A percentile compares a stretch with the other conserved stretches of the same genome.
Evolutionary conservation across 139 green algal genomes (phyloP).

Genomic region (Chlamydomonas sphaeroides): DNA sequence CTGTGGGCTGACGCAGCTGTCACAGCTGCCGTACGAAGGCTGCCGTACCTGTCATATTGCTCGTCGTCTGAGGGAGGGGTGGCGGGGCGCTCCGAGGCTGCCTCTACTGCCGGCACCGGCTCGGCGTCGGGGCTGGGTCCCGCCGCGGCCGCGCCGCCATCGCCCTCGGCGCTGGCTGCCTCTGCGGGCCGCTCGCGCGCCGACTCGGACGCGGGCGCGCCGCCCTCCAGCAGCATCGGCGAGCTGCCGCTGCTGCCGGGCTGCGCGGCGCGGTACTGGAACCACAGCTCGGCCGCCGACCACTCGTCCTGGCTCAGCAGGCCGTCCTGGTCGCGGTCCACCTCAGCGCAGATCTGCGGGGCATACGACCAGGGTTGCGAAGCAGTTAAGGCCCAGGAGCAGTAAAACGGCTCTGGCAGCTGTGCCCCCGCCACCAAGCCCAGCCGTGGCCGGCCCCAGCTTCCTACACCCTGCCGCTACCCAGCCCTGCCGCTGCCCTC

Average conservation of each 20-base stretch:
- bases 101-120: background rate
- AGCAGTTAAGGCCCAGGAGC: too few species aligned
- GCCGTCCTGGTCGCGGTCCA: conserved; percentile 57
- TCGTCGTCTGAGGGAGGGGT: conserved; percentile 18
- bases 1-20: too few species aligned
- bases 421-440: too few species aligned
- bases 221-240: background rate
- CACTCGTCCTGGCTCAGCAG: conserved; percentile 58
- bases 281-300: conserved; percentile 59
- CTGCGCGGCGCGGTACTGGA: conserved; percentile 53
- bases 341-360: conserved; percentile 43
- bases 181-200: conserved; percentile 4
- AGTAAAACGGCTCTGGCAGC: too few species aligned
- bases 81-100: background rate
- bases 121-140: background rate
- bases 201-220: background rate
- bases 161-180: background rate
- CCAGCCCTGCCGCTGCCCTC: too few species aligned
- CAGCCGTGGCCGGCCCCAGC: too few species aligned
- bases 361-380: too few species aligned
- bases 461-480: too few species aligned
- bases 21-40: too few species aligned
- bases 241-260: background rate
- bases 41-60: conserved; percentile 34
- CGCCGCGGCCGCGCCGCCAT: too few species aligned